Base-by-base conservation (phyloP, 108 stramenopile genomes). In the Cyclostephanos tholiformis region DNA sequence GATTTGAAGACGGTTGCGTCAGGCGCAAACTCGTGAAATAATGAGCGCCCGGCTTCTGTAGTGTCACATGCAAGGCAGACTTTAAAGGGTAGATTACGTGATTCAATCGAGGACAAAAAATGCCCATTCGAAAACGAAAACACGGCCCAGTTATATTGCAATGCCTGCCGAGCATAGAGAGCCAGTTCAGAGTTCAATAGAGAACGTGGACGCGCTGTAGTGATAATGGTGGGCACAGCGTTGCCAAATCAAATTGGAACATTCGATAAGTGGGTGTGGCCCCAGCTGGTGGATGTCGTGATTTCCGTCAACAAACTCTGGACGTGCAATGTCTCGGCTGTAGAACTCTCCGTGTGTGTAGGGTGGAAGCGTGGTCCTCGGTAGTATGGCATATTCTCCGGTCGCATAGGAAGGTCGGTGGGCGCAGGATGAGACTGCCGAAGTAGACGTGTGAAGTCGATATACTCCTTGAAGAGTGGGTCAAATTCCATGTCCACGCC, bases 301-400 rank as follows among this genome's bases (percentile, higher is more conserved):
- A 41, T 41, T 4, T 41, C 41, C 4, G 41, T 41, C 8, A 41
- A 10, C 9, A 41, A 12, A 12, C 9, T 36, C 36, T 36, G 36
- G 36, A 36, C 6, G 2, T n/a, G n/a, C n/a, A n/a, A n/a, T n/a
- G n/a, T n/a, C n/a, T n/a, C n/a, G n/a, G n/a, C n/a, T n/a, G n/a
- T 51, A 4, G 50, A 51, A 51, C 50, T 20, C 50, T 4, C 19
- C 4, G 20, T 51, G 52, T 25, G 19, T 25, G 52, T 5, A 17
- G 5, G 25, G 10, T 29, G 57, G 29, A 32, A 17, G 1, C 11
- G 29, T 32, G 57, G 57, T 13, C 27, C 57, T 0, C 57, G 25
- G 27, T 58, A 58, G 57, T 30, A 26, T 5, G 57, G 57, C 27
- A 58, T 58, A 12, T 58, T 58, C 16, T 29, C 57, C 8, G 74